Base-by-base conservation (phyloP, 106 monocot genomes). In the Phalaenopsis equestris region DNA sequence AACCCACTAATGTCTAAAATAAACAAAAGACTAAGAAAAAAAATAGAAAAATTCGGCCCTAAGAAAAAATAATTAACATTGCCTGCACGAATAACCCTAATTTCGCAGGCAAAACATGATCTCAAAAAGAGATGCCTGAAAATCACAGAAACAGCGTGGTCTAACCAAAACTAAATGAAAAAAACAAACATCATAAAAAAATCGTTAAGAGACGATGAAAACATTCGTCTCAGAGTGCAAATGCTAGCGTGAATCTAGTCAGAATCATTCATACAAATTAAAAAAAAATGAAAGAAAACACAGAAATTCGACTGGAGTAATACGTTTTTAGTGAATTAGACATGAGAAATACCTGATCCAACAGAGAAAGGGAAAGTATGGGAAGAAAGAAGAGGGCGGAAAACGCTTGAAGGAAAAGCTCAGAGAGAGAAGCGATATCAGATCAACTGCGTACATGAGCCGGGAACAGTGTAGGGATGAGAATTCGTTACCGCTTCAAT, bases 291-390 rank as follows among this genome's bases (percentile, higher is more conserved):
- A 12, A 6, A 2, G 6, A 52, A 9, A 48, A 36, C 3, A 47
- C 48, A 70, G 10, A 39, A 70, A 70, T 39, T 70, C 14, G 23
- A 70, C 39, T 38, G 39, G 8, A 37, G 10, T 74, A 19, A 14
- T 70, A 37, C 36, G 12, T 18, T 10, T 21, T 12, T 14, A 21
- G 56, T 56, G 19, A 61, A 61, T 61, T 21, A 3, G 10, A 14
- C 14, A 23, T 30, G 24, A 76, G 9, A 18, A 49, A 49, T 76
- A 76, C 76, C 76, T 76, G 48, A 76, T 76, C 49, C 24, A 76
- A 10, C 76, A 49, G 24, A 2, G 49, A 18, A 45, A 8, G 1
- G n/a, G 10, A n/a, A 19, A 30, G 18, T 75, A 18, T 12, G 74
- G 43, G 74, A 75, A 45, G 74, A 75, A 75, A 6, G 43, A 42